Evolutionary conservation across 805 yeast species (phyloP), one percentile per base, ranked within the genome.

Genomic region (Saccharomycopsis guyanensis): DNA sequence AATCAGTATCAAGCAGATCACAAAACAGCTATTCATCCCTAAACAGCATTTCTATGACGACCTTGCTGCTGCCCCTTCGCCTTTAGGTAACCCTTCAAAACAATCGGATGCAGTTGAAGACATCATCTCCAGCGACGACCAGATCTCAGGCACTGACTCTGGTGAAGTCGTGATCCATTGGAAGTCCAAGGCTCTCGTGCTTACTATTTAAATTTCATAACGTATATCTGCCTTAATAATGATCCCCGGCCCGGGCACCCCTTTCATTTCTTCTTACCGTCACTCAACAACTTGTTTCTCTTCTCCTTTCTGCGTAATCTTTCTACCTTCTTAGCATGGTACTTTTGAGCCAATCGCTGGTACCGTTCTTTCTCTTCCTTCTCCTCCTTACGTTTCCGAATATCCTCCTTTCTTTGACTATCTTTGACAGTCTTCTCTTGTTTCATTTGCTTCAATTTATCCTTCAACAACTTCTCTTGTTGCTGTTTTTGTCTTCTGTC

Each of bases 251-350:
- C 29, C 6, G 29, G 29, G 29, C 29, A 25, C 29, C 29, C 29
- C 29, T 6, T 25, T 25, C 31, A 45, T 38, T 41, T 44, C 42
- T 45, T 51, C 49, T 61, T 84, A 64, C 97, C 96, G 60, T 89
- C 97, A 62, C 82, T 87, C 62, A 89, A 78, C 58, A 88, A 70
- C 68, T 91, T 91, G 69, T 89, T 91, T 68, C 97, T 81, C 82
- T 91, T 91, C 62, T 91, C 98, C 60, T 83, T 80, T 70, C 83
- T 81, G 68, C 84, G 81, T 67, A 91, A 62, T 66, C 98, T 77
- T 54, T 88, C 97, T 35, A 88, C 85, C 70, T 79, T 84, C 80
- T 88, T 89, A 37, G 83, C 83, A 61, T 87, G 91, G 95, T 91
- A 86, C 65, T 83, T 86, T 47, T 76, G 73, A 10, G 95, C 93